Conservation (phyloP, 176 grass and related monocot genomes). For the Secale cereale region DNA sequence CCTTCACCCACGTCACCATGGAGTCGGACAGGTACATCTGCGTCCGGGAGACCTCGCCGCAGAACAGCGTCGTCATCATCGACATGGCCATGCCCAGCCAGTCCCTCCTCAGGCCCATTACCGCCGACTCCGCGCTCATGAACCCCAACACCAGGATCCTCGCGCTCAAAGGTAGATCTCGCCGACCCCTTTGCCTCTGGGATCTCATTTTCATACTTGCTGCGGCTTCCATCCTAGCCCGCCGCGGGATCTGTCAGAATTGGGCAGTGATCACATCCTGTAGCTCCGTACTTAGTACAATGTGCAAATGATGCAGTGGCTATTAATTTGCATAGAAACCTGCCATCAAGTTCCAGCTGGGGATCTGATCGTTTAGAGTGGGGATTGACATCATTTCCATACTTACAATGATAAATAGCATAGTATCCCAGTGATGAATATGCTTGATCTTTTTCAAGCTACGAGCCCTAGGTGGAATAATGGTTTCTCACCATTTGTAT, state of each 20-base stretch:
- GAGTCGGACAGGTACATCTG: no score
- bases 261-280: neutral
- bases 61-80: no score
- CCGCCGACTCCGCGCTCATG: conserved; percentile 94
- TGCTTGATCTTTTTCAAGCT: no score
- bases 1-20: no score
- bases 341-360: neutral
- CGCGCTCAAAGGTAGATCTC: conserved; percentile 92
- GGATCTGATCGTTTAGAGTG: conserved; percentile 1
- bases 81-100: no score
- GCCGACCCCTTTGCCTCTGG: neutral
- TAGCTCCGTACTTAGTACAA: neutral
- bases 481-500: no score
- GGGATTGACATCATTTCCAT: neutral
- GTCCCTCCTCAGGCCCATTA: conserved; percentile 87
- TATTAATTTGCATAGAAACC: neutral
- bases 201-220: neutral
- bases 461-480: no score
- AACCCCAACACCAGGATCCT: conserved; percentile 96
- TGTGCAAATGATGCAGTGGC: neutral
- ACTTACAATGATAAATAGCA: no score
- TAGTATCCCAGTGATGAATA: no score
- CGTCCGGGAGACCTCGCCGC: no score
- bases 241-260: neutral
- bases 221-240: neutral